Base-by-base conservation (phyloP, 306 rosid species). In the Dicorynia guianensis region DNA sequence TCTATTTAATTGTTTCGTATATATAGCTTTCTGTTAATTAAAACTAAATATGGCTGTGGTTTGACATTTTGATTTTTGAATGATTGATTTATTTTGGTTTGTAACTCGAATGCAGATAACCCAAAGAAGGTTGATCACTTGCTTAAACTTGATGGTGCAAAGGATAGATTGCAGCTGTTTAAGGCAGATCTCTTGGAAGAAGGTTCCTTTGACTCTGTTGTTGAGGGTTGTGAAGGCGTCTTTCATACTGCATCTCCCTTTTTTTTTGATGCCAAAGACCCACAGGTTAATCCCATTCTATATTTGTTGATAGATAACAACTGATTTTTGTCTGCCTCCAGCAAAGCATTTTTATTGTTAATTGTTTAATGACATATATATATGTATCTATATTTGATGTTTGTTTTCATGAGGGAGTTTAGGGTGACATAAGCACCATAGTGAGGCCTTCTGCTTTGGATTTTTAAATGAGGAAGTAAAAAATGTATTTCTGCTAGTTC, bases 171-270 rank as follows among this genome's bases (percentile, higher is more conserved):
- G 68, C 86, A 75, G 0, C 25, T 86, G 36, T 74, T 82, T 34
- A 57, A 82, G 62, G 93, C 93, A 33, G 72, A 89, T 67, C 74
- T 89, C 0, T 0, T 89, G 0, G 87, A 89, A 12, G 89, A 86
- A 64, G 89, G 89, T 15, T 84, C 93, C 17, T 89, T 86, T 57
- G 85, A 89, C 40, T 8, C 77, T 54, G 80, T n/a, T 59, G 2
- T 86, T 59, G 36, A 82, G 8, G 91, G 86, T 0, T 89, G 88
- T 72, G 52, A 75, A 15, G 87, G 84, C 33, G 91, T 89, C 54
- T 86, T 89, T 54, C 91, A 89, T 18, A 80, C 86, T 14, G 91
- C 93, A 14, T 88, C 87, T 5, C 88, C 90, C 1, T 74, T 84
- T 18, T 3, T 0, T 2, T 1, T 7, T 3, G 1, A 11, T 9